Evolutionary conservation across 2,329 filamentous ascomycete species (phyloP).

Genomic region (Hortaea werneckii): DNA sequence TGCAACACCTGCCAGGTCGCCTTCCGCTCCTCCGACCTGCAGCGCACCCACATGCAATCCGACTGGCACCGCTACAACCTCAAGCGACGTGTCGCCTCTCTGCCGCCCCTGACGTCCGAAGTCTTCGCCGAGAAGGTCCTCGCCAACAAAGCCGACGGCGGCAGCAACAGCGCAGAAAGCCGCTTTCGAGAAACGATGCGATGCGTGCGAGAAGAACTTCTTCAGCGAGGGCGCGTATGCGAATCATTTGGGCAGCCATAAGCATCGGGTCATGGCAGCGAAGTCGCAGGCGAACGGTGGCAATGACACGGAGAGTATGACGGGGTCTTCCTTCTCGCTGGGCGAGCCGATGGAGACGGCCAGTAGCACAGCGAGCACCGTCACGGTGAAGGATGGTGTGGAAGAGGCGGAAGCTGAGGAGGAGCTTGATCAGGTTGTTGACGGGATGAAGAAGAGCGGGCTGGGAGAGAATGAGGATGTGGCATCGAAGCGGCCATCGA

Average conservation of each 20-base stretch:
- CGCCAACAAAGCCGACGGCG: conserved; percentile 76
- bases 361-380: conserved; percentile 36
- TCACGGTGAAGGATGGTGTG: conserved; percentile 15
- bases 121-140: conserved; percentile 93
- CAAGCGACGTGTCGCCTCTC: conserved; percentile 81
- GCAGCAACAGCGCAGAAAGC: conserved; percentile 80
- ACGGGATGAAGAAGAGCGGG: conserved; percentile 61
- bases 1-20: conserved; percentile 98
- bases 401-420: conserved; percentile 55
- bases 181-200: conserved; percentile 74
- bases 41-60: conserved; percentile 83
- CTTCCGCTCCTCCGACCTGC: conserved; percentile 85
- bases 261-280: conserved; percentile 65
- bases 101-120: conserved; percentile 85
- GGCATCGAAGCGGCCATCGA: conserved; percentile 23
- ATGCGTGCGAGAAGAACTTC: conserved; percentile 80
- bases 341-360: conserved; percentile 61
- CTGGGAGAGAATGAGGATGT: conserved; percentile 29
- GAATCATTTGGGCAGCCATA: conserved; percentile 84
- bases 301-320: conserved; percentile 51
- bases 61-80: conserved; percentile 93
- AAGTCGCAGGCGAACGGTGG: conserved; percentile 32
- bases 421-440: conserved; percentile 53
- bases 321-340: conserved; percentile 85
- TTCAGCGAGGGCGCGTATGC: conserved; percentile 93